Percentiles rank a stretch among this genome's conserved stretches.
Conservation (phyloP, 164 flowering plant genomes). For the Aristolochia contorta region DNA sequence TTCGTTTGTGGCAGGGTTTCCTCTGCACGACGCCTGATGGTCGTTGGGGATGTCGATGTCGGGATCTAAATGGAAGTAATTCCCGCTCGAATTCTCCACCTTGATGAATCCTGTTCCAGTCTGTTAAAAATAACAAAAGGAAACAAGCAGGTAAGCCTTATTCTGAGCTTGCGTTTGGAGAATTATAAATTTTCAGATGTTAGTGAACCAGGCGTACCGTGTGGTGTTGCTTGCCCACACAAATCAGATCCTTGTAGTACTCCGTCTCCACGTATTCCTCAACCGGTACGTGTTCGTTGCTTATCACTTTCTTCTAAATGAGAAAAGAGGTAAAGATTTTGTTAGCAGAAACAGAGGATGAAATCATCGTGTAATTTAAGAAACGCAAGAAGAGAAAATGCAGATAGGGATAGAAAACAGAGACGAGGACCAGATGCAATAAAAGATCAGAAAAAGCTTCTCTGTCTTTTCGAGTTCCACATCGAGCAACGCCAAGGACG, state of each 20-base stretch:
- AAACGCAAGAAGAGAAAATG: too few species aligned
- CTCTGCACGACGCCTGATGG: conserved; percentile 41
- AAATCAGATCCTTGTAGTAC: conserved; percentile 74
- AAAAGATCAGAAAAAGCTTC: too few species aligned
- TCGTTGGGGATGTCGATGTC: conserved; percentile 15
- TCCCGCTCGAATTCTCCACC: conserved; percentile 29
- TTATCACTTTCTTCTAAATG: conserved; percentile 37
- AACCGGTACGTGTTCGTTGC: conserved; percentile 25
- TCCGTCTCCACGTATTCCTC: conserved; percentile 83
- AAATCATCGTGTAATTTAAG: too few species aligned
- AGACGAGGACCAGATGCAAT: too few species aligned
- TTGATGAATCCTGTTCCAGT: conserved; percentile 87
- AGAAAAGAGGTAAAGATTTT: neutral
- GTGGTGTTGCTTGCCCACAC: conserved; percentile 75
- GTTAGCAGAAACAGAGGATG: too few species aligned
- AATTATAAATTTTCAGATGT: too few species aligned
- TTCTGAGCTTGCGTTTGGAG: too few species aligned
- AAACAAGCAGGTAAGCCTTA: neutral
- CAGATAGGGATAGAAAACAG: too few species aligned
- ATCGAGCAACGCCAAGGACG: too few species aligned
- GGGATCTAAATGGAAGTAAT: conserved; percentile 25
- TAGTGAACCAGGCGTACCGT: conserved; percentile 30
- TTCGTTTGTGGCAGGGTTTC: conserved; percentile 90
- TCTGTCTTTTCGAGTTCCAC: too few species aligned
- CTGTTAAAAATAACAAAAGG: conserved; percentile 17